Evolutionary conservation across 1,139 yeast species (phyloP).

Genomic region (Sugiyamaella novakii): DNA sequence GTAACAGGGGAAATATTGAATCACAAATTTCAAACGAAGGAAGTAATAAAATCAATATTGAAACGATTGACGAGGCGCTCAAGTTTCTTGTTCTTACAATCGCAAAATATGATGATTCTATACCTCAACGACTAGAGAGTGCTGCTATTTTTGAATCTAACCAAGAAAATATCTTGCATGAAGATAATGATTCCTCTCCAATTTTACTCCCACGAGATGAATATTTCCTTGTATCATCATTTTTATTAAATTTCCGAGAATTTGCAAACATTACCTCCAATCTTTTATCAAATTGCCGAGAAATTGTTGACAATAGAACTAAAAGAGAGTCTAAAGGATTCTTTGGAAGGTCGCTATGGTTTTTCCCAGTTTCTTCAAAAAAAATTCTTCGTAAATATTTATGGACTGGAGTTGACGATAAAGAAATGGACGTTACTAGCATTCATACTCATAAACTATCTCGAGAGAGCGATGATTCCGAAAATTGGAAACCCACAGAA

Average conservation of each 20-base stretch:
- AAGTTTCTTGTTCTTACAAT: conserved; percentile 39
- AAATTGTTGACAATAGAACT: conserved; percentile 40
- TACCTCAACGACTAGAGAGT: conserved; percentile 30
- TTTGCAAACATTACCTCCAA: conserved; percentile 41
- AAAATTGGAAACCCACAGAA: conserved; percentile 12
- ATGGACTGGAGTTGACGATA: conserved; percentile 31
- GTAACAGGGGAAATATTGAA: neutral
- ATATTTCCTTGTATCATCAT: conserved; percentile 52
- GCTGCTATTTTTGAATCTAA: conserved; percentile 16
- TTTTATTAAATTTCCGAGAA: conserved; percentile 51
- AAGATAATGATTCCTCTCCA: conserved; percentile 28
- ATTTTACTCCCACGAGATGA: conserved; percentile 50
- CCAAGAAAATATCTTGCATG: conserved; percentile 18
- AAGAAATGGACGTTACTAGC: conserved; percentile 33
- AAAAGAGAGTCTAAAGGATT: conserved; percentile 42
- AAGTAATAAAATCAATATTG: conserved; percentile 4
- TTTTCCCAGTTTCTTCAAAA: conserved; percentile 44
- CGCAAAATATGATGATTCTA: conserved; percentile 39
- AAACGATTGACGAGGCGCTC: conserved; percentile 38
- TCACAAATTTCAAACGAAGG: neutral
- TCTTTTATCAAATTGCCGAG: conserved; percentile 41
- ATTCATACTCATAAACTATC: conserved; percentile 14
- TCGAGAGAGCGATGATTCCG: neutral
- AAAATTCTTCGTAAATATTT: conserved; percentile 44
- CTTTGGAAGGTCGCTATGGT: conserved; percentile 48